Base-by-base conservation (phyloP, 768 basidiomycete genomes). In the Xerocomus spinulosus region DNA sequence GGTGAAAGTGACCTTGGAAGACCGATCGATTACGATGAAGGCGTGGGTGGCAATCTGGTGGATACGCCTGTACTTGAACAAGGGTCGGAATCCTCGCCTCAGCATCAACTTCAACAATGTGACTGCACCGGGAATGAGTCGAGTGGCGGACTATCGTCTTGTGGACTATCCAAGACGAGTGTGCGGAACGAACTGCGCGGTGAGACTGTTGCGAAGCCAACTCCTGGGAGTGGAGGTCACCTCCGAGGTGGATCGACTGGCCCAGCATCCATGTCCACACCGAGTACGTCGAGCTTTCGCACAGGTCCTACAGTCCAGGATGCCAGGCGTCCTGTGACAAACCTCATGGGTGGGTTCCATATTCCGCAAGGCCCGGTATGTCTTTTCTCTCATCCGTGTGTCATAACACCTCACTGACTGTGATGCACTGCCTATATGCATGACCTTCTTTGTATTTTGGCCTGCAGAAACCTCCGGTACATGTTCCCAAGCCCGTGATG, bases 291-390 rank as follows among this genome's bases (percentile, higher is more conserved):
- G 24, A 44, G 45, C 7, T 13, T 28, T 9, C 25, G 26, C 9
- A 6, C 39, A 35, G 45, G 43, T 3, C 23, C 41, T 5, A 3
- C 40, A 20, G 38, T 14, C 4, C 50, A 40, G 9, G 46, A 46
- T 4, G 1, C 32, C 34, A 51, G 35, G 37, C 39, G 38, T 3
- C 38, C 43, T 12, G 5, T 5, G 12, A 15, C 21, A 10, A 2
- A 70, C 20, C 70, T 76, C 2, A 64, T 71, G 49, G 78, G 78
- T 23, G 77, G 76, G 2, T 81, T 76, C 54, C 69, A 77, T 55
- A 74, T 75, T 46, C 74, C 76, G 0, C 62, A 73, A 41, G 75
- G 72, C 20, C 61, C 71, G 64, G 79, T 79, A 53, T 8, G 71
- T 62, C 12, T 49, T 14, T 2, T 24, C 44, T n/a, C 26, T 7